Evolutionary conservation across 179 eudicot genomes (phyloP).

Genomic region (Spinacia oleracea): DNA sequence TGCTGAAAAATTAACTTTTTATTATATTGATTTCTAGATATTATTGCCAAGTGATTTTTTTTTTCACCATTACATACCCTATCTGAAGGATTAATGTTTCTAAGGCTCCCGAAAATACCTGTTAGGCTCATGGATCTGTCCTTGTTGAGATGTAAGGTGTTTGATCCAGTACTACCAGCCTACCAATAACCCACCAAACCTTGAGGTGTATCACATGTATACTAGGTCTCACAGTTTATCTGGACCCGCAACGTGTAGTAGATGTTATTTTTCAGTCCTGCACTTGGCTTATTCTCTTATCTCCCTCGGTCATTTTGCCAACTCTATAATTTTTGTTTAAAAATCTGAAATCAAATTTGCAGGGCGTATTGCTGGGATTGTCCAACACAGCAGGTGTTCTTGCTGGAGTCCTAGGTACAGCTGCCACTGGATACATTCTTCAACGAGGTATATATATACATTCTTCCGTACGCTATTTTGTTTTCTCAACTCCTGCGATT

Average conservation of each 20-base stretch:
- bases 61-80: neutral
- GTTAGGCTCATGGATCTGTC: conserved; percentile 8
- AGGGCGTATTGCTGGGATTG: conserved; percentile 80
- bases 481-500: neutral
- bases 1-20: neutral
- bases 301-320: neutral
- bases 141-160: conserved; percentile 12
- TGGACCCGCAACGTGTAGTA: neutral
- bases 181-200: conserved; percentile 10
- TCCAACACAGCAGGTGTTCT: conserved; percentile 90
- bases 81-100: neutral
- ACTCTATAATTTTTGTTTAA: neutral
- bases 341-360: conserved; percentile 12
- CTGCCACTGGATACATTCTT: conserved; percentile 89
- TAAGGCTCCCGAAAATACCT: neutral
- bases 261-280: neutral
- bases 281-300: neutral
- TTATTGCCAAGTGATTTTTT: neutral
- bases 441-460: conserved; percentile 66
- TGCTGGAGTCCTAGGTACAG: conserved; percentile 92
- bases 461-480: neutral
- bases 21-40: neutral
- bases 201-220: conserved; percentile 13
- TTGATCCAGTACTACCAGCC: conserved; percentile 1
- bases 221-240: neutral